Conservation (phyloP, 108 stramenopile genomes). For the Epipyxis sp. region DNA sequence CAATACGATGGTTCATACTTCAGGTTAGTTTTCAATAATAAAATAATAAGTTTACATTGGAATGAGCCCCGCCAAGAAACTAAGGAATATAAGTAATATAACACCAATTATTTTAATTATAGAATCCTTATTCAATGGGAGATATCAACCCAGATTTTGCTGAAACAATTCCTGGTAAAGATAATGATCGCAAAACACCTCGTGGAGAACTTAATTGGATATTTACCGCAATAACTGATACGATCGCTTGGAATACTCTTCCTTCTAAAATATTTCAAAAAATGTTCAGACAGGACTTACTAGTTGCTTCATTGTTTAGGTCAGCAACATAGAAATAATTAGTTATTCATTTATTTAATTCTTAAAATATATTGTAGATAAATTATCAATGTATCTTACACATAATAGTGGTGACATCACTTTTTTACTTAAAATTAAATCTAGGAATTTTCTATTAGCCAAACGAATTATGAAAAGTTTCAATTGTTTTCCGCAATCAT, state of each 20-base stretch:
- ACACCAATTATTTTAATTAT: too few species aligned
- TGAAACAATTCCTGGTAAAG: conserved; percentile 83
- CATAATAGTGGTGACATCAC: too few species aligned
- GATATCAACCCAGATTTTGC: conserved; percentile 65
- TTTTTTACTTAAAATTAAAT: background rate
- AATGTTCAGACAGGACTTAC: conserved; percentile 92
- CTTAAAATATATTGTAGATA: too few species aligned
- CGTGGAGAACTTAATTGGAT: conserved; percentile 97
- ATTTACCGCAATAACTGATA: conserved; percentile 97
- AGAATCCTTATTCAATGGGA: conserved; percentile 24
- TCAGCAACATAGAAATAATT: too few species aligned
- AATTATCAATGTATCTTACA: conserved; percentile 12
- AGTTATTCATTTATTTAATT: too few species aligned
- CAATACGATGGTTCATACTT: conserved; percentile 86
- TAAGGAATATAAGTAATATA: too few species aligned
- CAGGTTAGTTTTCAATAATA: conserved; percentile 41
- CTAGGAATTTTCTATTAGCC: conserved; percentile 89
- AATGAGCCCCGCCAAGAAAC: too few species aligned
- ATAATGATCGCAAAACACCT: conserved; percentile 78
- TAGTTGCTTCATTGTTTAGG: conserved; percentile 92
- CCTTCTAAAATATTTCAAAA: conserved; percentile 89
- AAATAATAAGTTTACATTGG: conserved; percentile 2
- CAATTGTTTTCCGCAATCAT: conserved; percentile 81
- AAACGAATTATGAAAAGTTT: conserved; percentile 82
- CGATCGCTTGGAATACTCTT: conserved; percentile 97